Evolutionary conservation across 1,284 basidiomycete genomes (phyloP).

Genomic region (Heliocybe sulcata): DNA sequence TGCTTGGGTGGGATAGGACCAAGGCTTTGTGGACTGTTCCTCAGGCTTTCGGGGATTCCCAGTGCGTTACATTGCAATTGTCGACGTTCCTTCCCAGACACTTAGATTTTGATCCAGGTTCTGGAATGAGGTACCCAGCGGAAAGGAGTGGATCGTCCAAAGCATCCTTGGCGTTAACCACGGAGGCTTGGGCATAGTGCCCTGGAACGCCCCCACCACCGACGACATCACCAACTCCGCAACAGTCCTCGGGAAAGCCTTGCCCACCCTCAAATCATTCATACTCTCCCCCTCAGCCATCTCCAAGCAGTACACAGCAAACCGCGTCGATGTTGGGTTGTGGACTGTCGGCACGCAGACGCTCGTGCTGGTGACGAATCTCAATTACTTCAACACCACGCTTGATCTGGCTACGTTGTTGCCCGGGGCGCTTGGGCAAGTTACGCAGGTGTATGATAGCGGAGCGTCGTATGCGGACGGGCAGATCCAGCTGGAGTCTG

Average conservation of each 20-base stretch:
- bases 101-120: constrained; percentile 34
- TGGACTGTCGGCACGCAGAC: constrained; percentile 26
- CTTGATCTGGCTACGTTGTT: background rate
- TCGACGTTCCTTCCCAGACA: background rate
- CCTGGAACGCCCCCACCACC: constrained; percentile 64
- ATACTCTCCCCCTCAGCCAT: constrained; percentile 25
- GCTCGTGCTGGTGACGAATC: constrained; percentile 34
- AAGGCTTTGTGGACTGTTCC: constrained; percentile 72
- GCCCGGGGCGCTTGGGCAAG: background rate
- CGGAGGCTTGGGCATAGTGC: constrained; percentile 56
- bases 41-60: constrained; percentile 61
- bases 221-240: constrained; percentile 51
- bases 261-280: constrained; percentile 31
- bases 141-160: constrained; percentile 60
- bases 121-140: constrained; percentile 60
- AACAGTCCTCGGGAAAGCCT: constrained; percentile 40
- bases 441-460: constrained; percentile 20
- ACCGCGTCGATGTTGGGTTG: constrained; percentile 29
- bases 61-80: constrained; percentile 29
- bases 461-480: constrained; percentile 19
- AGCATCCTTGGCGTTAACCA: constrained; percentile 64
- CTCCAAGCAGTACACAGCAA: constrained; percentile 19
- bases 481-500: constrained; percentile 17
- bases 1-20: constrained; percentile 55
- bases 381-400: constrained; percentile 22